phyloP scores from a whole-genome alignment of 805 yeast species.

The Blastobotrys attinorum region DNA sequence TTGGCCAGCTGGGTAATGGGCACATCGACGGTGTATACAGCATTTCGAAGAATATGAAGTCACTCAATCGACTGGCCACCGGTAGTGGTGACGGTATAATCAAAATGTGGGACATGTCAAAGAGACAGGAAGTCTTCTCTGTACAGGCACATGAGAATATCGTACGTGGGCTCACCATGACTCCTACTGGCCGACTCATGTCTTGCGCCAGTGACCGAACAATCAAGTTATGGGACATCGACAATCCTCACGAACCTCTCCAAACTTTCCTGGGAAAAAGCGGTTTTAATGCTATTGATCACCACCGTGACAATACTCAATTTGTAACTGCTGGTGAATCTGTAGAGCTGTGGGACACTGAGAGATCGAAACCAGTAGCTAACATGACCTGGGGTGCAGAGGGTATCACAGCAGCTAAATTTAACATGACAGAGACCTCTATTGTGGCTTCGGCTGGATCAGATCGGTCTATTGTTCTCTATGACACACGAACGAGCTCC shows the following conservation, averaged over 20 bases:
- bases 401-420: slow-evolving; percentile 70
- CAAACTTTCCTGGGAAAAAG: slow-evolving; percentile 80
- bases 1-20: slow-evolving; percentile 91
- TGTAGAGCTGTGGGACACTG: slow-evolving; percentile 87
- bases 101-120: slow-evolving; percentile 87
- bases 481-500: slow-evolving; percentile 82
- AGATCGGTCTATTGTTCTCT: slow-evolving; percentile 83
- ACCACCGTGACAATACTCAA: slow-evolving; percentile 60
- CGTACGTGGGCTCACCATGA: slow-evolving; percentile 76
- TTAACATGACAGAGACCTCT: slow-evolving; percentile 85
- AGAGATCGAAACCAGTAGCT: slow-evolving; percentile 67
- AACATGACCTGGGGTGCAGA: slow-evolving; percentile 96
- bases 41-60: slow-evolving; percentile 68
- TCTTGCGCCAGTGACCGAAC: slow-evolving; percentile 91
- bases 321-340: slow-evolving; percentile 91
- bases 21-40: slow-evolving; percentile 92
- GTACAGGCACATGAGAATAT: slow-evolving; percentile 87
- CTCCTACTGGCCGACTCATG: slow-evolving; percentile 54
- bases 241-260: slow-evolving; percentile 44
- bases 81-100: slow-evolving; percentile 95
- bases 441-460: slow-evolving; percentile 83
- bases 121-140: slow-evolving; percentile 64
- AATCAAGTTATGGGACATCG: slow-evolving; percentile 80
- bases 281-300: slow-evolving; percentile 79
- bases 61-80: slow-evolving; percentile 70